phyloP scores from a whole-genome alignment of 371 early-diverging fungal genomes.

The Chytridiales sp. region DNA sequence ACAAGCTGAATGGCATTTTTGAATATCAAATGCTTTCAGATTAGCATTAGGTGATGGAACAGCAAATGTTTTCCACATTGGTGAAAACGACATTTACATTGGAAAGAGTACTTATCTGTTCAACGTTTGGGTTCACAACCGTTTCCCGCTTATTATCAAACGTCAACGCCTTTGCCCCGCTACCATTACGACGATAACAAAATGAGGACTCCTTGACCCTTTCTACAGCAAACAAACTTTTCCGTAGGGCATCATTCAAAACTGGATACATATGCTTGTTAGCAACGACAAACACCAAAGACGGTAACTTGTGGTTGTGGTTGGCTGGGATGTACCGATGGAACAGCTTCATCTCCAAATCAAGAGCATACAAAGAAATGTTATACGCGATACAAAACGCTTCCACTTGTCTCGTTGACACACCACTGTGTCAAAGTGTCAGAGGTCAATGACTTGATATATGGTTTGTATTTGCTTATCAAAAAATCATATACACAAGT shows the following conservation, averaged over 20 bases:
- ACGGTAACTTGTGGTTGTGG: slow-evolving; percentile 5
- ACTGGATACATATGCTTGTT: slow-evolving; percentile 15
- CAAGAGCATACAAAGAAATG: slow-evolving; percentile 4
- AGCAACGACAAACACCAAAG: slow-evolving; percentile 8
- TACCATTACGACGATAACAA: too few species aligned
- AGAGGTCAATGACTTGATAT: slow-evolving; percentile 12
- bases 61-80: too few species aligned
- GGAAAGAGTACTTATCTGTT: too few species aligned
- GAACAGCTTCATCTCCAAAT: slow-evolving; percentile 6
- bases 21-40: too few species aligned
- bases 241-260: not conserved
- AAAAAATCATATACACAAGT: slow-evolving; percentile 9
- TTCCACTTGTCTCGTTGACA: slow-evolving; percentile 9
- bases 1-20: too few species aligned
- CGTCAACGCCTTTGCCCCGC: too few species aligned
- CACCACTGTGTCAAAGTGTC: slow-evolving; percentile 1
- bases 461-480: slow-evolving; percentile 3
- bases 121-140: too few species aligned
- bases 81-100: too few species aligned
- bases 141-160: too few species aligned
- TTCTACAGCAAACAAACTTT: not conserved
- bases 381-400: slow-evolving; percentile 4
- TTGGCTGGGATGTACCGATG: slow-evolving; percentile 12
- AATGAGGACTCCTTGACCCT: too few species aligned
- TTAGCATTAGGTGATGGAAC: too few species aligned